Base-by-base conservation (phyloP, 208 protist species). In the Trypanosoma scelopori region DNA sequence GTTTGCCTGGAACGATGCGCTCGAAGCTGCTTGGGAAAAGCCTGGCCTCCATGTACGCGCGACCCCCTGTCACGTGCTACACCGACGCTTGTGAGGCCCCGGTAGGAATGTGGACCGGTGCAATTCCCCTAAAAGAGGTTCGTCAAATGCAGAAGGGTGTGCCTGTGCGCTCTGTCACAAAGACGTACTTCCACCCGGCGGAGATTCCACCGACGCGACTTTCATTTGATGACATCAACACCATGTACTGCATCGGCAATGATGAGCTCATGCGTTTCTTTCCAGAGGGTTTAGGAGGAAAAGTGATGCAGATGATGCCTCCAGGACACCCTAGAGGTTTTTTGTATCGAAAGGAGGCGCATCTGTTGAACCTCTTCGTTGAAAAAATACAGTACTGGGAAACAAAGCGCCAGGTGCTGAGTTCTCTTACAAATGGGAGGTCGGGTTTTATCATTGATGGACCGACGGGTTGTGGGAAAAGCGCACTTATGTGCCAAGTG, bases 171-270 rank as follows among this genome's bases (percentile, higher is more conserved):
- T 69, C 80, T 39, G 83, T 89, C 30, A 72, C 59, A 60, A 92
- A 92, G 50, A 89, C 70, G 15, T 96, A 96, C 64, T 77, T 76
- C 7, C 90, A 96, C 64, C 91, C 91, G 6, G 76, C 76, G 1
- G 86, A 93, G 72, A 47, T 91, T 45, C 12, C 32, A 18, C 88
- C 91, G 23, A 64, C 58, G 16, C 71, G 73, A 47, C 70, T 97
- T 2, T 69, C 76, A 16, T 95, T 92, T 67, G 90, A 89, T 70
- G 81, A 95, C 60, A 82, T 97, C 48, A 83, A 94, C 64, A 89
- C 85, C 32, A 91, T 97, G 81, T 97, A 97, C 65, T 95, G 92
- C 67, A 79, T 97, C 41, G 84, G 87, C 22, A 94, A 97, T 62
- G 87, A 93, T 56, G 87, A 95, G 47, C 76, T 97, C 20, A 78